A percentile compares a stretch with the other conserved stretches of the same genome.
Conservation (phyloP, 441 rosid genomes). For the Gossypium schwendimanii region DNA sequence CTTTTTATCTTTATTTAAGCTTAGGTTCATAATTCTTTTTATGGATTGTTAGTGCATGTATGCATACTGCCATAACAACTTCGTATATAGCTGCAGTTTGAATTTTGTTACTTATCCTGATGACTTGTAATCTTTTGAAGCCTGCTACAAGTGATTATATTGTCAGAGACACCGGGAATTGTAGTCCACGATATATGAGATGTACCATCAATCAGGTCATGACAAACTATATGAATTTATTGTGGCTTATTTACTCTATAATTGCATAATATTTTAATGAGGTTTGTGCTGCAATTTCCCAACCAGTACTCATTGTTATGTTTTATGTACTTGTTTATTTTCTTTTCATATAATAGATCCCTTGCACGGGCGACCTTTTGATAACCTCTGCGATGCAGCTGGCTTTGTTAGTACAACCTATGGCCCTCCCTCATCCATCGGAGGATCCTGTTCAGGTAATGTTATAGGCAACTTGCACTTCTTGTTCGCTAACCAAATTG, state of each 20-base stretch:
- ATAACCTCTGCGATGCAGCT: constrained; percentile 76
- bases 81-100: background rate
- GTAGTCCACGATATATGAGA: constrained; percentile 59
- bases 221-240: constrained; percentile 4
- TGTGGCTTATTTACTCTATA: background rate
- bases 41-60: background rate
- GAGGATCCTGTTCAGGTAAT: constrained; percentile 85
- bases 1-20: background rate
- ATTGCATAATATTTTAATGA: background rate
- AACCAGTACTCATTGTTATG: background rate
- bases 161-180: constrained; percentile 53
- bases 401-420: constrained; percentile 76
- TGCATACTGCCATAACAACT: background rate
- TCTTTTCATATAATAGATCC: constrained; percentile 41
- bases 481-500: background rate
- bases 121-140: constrained; percentile 31
- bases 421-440: constrained; percentile 81
- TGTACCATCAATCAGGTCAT: constrained; percentile 52
- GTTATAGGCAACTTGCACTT: background rate
- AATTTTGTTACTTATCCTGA: constrained; percentile 1
- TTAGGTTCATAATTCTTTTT: background rate
- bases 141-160: constrained; percentile 57
- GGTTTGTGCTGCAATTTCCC: background rate
- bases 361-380: constrained; percentile 76
- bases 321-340: background rate